Evolutionary conservation across 1,284 basidiomycete genomes (phyloP).

Genomic region (Cryptococcus wingfieldii): DNA sequence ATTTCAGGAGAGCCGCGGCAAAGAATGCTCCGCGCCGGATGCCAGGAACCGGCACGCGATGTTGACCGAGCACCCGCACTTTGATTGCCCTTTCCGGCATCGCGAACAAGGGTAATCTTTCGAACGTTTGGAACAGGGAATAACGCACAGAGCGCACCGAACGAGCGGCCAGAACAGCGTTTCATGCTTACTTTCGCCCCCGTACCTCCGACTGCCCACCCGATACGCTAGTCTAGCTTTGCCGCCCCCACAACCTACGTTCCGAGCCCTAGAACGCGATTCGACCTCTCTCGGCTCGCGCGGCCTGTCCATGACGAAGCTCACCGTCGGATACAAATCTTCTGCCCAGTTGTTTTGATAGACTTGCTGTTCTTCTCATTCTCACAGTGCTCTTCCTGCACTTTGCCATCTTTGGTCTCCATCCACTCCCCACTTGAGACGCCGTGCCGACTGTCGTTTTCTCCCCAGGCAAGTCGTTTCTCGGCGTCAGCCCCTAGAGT

Average conservation of each 20-base stretch:
- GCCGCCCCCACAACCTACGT: too few relatives aligned
- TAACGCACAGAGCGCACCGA: not conserved
- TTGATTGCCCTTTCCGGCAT: too few relatives aligned
- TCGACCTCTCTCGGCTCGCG: too few relatives aligned
- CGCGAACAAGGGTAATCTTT: not conserved
- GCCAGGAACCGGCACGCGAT: not conserved
- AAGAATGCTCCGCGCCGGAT: not conserved
- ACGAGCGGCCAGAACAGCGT: not conserved
- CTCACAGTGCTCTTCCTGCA: too few relatives aligned
- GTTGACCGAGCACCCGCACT: not conserved
- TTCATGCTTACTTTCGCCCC: not conserved
- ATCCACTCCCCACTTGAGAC: too few relatives aligned
- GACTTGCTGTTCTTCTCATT: not conserved
- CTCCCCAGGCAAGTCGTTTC: too few relatives aligned
- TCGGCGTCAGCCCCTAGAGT: not conserved
- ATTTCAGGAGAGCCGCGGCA: not conserved
- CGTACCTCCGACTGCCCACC: not conserved
- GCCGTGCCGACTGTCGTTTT: too few relatives aligned
- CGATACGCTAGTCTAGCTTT: not conserved
- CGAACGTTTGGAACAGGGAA: not conserved
- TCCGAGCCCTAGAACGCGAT: too few relatives aligned
- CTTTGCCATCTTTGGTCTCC: too few relatives aligned
- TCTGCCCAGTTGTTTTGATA: not conserved
- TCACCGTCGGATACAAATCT: too few relatives aligned
- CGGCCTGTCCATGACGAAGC: too few relatives aligned